Evolutionary conservation across 441 rosid species (phyloP).

Genomic region (Jatropha podagrica): DNA sequence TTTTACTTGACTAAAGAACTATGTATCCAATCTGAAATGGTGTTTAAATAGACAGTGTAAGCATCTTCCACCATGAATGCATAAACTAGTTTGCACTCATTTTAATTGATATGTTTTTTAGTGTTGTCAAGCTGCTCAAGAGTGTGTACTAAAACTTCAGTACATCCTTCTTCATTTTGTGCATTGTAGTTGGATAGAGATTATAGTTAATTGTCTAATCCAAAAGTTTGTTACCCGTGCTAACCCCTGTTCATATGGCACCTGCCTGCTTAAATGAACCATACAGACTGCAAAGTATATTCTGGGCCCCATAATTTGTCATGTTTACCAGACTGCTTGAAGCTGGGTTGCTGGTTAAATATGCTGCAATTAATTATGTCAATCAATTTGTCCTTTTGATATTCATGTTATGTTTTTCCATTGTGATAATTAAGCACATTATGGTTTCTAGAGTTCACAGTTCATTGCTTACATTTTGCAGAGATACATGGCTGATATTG

Average conservation of each 20-base stretch:
- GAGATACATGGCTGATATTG: conserved; percentile 96
- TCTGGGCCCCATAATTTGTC: neutral
- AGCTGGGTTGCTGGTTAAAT: neutral
- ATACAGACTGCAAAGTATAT: neutral
- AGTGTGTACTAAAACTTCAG: neutral
- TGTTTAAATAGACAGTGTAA: neutral
- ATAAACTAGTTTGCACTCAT: neutral
- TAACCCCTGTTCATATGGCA: neutral
- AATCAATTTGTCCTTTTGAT: neutral
- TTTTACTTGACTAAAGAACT: neutral
- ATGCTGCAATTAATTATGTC: neutral
- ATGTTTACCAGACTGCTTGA: neutral
- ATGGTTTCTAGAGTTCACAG: conserved; percentile 13
- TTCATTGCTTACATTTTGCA: conserved; percentile 37
- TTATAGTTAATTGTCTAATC: neutral
- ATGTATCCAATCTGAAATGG: neutral
- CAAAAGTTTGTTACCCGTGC: neutral
- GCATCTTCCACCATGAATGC: neutral
- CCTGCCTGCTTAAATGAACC: conserved; percentile 5
- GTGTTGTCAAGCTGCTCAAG: neutral
- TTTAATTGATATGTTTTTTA: neutral
- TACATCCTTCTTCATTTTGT: neutral
- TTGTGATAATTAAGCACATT: neutral
- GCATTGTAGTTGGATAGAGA: neutral
- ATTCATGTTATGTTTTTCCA: neutral